These are phyloP conservation scores for Thalassiosira tumida DNA, from an alignment of 352 stramenopile species.

Conservation along the genomic window DNA sequence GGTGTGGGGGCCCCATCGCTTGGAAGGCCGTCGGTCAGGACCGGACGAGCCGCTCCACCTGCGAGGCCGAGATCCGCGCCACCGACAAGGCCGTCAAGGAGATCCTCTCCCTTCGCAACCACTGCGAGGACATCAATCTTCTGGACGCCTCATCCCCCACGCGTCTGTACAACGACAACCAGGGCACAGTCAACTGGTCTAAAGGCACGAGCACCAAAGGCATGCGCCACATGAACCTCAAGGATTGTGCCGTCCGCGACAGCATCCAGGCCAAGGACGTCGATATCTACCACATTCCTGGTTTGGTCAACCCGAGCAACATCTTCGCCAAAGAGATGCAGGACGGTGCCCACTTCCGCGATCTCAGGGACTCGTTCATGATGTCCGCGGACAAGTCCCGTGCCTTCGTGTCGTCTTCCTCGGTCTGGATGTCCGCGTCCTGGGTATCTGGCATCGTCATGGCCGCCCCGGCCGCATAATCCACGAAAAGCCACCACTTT, in stretches of 20 bases:
- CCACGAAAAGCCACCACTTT: too few species aligned
- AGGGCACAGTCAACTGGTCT: conserved; percentile 17
- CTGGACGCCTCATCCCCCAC: background rate
- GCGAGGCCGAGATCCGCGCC: conserved; percentile 48
- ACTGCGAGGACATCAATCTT: background rate
- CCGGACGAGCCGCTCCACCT: background rate
- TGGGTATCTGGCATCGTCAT: too few species aligned
- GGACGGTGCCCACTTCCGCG: conserved; percentile 12
- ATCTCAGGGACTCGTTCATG: conserved; percentile 31
- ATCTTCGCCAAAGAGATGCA: conserved; percentile 49
- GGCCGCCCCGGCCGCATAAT: too few species aligned
- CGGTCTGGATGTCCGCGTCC: too few species aligned
- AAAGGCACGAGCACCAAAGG: conserved; percentile 14
- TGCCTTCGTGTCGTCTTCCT: too few species aligned
- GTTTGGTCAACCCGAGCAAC: conserved; percentile 26
- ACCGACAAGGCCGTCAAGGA: conserved; percentile 26
- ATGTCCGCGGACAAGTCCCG: too few species aligned
- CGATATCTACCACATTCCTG: background rate
- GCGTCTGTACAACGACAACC: conserved; percentile 34
- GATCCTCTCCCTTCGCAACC: background rate
- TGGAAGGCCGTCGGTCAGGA: conserved; percentile 34
- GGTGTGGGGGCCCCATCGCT: background rate
- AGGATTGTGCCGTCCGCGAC: background rate
- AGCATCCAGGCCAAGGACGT: background rate
- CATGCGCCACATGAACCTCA: conserved; percentile 8